Conservation (phyloP, 2,329 filamentous ascomycete genomes). For the Ilyonectria destructans region DNA sequence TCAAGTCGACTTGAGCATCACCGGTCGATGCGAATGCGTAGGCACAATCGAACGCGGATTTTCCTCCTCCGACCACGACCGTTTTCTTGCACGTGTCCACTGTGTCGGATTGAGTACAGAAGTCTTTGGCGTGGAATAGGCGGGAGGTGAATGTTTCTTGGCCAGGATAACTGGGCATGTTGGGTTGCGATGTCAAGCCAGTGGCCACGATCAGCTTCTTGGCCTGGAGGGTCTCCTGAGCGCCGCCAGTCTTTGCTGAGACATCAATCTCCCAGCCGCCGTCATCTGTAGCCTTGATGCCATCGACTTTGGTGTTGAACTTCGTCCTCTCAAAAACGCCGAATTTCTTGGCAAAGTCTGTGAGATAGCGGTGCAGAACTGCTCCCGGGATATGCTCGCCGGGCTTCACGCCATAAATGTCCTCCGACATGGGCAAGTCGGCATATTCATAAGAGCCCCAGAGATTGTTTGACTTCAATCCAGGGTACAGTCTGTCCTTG, state of each 20-base stretch:
- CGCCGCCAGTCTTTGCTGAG: background rate
- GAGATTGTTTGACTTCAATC: conserved; percentile 76
- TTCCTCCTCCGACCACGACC: conserved; percentile 69
- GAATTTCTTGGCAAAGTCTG: conserved; percentile 59
- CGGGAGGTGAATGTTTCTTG: conserved; percentile 54
- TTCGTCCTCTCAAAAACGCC: conserved; percentile 63
- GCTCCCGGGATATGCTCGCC: conserved; percentile 55
- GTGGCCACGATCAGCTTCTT: conserved; percentile 65
- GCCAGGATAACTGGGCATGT: conserved; percentile 58
- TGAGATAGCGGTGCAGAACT: conserved; percentile 55
- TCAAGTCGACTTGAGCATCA: conserved; percentile 64
- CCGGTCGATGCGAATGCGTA: conserved; percentile 65
- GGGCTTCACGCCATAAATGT: conserved; percentile 58
- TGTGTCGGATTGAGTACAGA: conserved; percentile 51
- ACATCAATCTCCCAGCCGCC: conserved; percentile 33
- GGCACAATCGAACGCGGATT: conserved; percentile 72
- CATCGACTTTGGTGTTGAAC: conserved; percentile 66
- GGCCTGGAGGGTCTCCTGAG: conserved; percentile 38
- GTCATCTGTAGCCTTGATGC: conserved; percentile 50
- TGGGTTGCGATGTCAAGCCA: conserved; percentile 62
- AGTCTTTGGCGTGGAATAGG: conserved; percentile 62
- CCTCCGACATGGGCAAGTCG: conserved; percentile 72
- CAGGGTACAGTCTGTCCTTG: conserved; percentile 70
- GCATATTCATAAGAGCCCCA: conserved; percentile 74
- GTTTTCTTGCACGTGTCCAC: conserved; percentile 52